Conservation (phyloP, 345 rosid species). For the Hibiscus tridactylites region DNA sequence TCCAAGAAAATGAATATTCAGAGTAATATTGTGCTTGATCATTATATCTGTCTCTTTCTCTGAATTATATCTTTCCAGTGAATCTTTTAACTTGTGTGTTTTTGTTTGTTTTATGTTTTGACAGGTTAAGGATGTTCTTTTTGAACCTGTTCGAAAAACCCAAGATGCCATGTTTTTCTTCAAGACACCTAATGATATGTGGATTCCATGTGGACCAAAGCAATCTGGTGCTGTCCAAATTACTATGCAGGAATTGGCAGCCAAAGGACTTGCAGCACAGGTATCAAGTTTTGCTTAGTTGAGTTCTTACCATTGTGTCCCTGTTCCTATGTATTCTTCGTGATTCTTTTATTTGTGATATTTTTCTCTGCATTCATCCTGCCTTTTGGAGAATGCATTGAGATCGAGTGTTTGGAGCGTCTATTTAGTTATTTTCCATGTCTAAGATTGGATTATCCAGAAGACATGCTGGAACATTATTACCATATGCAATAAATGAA, state of each 20-base stretch:
- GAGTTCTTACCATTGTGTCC: not conserved
- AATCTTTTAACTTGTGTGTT: not conserved
- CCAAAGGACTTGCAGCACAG: slow-evolving; percentile 50
- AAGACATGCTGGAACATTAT: not conserved
- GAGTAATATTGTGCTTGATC: not conserved
- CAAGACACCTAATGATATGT: slow-evolving; percentile 44
- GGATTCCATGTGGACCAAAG: slow-evolving; percentile 74
- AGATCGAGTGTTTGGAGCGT: not conserved
- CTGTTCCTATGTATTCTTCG: not conserved
- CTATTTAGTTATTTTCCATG: not conserved
- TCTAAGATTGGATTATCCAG: not conserved
- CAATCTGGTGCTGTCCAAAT: slow-evolving; percentile 59
- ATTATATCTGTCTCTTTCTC: not conserved
- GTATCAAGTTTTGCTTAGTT: slow-evolving; percentile 21
- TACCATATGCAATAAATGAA: not conserved
- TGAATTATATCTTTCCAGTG: not conserved
- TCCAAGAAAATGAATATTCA: not conserved
- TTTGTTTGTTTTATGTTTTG: not conserved
- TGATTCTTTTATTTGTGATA: not conserved
- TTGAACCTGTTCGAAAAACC: slow-evolving; percentile 77
- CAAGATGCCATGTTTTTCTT: slow-evolving; percentile 74
- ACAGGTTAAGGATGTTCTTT: slow-evolving; percentile 77
- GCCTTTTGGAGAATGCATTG: not conserved
- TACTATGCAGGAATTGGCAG: slow-evolving; percentile 63
- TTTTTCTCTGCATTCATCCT: not conserved